Evolutionary conservation across 2,329 filamentous ascomycete species (phyloP).

Genomic region (Amesomyces nigricolor): DNA sequence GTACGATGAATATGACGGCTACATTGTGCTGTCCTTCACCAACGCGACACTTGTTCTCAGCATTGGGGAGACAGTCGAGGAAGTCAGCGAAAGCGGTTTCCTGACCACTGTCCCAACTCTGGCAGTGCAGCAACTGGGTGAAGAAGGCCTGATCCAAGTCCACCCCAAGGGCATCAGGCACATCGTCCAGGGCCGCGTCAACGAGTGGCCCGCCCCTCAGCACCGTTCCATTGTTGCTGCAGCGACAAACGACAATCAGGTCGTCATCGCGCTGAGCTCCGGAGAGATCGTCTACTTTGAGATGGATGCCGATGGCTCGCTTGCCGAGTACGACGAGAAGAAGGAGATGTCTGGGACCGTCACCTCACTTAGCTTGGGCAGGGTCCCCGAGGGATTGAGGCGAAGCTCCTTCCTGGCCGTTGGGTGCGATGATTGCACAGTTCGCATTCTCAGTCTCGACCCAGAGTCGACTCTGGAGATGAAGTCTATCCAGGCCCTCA

Average conservation of each 20-base stretch:
- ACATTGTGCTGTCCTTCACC: slow-evolving; percentile 90
- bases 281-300: slow-evolving; percentile 98
- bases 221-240: slow-evolving; percentile 94
- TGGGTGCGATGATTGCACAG: slow-evolving; percentile 93
- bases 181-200: slow-evolving; percentile 71
- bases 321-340: slow-evolving; percentile 92
- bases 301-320: slow-evolving; percentile 83
- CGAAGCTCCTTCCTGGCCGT: slow-evolving; percentile 92
- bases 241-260: slow-evolving; percentile 86
- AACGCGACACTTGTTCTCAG: slow-evolving; percentile 88
- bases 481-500: slow-evolving; percentile 90
- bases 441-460: slow-evolving; percentile 84
- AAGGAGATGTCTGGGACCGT: slow-evolving; percentile 94
- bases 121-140: slow-evolving; percentile 88
- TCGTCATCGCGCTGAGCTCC: slow-evolving; percentile 88
- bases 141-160: slow-evolving; percentile 87
- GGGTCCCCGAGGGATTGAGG: slow-evolving; percentile 82
- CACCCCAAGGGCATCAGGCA: slow-evolving; percentile 95
- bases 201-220: slow-evolving; percentile 89
- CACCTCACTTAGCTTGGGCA: slow-evolving; percentile 87
- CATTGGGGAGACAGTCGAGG: slow-evolving; percentile 94
- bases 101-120: slow-evolving; percentile 82
- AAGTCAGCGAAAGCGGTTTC: slow-evolving; percentile 91
- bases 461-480: slow-evolving; percentile 86
- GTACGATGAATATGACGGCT: slow-evolving; percentile 81